Conservation (phyloP, 2,329 filamentous ascomycete species). For the Talaromyces sp. region DNA sequence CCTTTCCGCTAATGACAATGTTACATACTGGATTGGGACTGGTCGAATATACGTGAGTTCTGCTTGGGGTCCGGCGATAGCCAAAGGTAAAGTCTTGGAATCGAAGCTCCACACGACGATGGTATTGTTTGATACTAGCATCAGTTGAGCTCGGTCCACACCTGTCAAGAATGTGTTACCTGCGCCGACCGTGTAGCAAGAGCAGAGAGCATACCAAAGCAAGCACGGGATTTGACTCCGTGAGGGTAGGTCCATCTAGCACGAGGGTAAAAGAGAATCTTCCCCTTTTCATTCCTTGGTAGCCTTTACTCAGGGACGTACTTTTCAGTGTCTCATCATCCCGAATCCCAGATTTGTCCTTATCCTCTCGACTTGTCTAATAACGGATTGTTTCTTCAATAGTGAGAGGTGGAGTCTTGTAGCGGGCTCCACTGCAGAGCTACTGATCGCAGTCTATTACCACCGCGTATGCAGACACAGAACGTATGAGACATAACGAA, state of each 20-base stretch:
- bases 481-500: no score
- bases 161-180: neutral
- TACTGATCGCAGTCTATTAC: no score
- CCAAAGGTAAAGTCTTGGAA: neutral
- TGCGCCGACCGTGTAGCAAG: neutral
- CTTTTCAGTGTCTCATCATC: neutral
- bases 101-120: constrained; percentile 3
- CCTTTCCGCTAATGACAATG: neutral
- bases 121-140: neutral
- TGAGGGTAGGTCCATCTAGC: neutral
- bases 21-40: neutral
- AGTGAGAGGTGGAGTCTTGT: constrained; percentile 26
- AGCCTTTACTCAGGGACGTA: neutral
- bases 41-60: constrained; percentile 1
- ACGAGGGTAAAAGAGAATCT: neutral
- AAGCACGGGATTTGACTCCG: neutral
- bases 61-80: neutral
- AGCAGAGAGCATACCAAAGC: neutral
- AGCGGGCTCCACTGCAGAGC: constrained; percentile 35
- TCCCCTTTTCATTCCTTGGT: neutral
- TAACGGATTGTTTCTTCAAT: constrained; percentile 7
- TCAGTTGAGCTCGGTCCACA: neutral
- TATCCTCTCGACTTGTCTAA: neutral
- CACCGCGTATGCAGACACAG: no score
- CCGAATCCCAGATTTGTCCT: neutral